Evolutionary conservation across 108 stramenopile species (phyloP).

Genomic region (Poteriospumella lacustris): DNA sequence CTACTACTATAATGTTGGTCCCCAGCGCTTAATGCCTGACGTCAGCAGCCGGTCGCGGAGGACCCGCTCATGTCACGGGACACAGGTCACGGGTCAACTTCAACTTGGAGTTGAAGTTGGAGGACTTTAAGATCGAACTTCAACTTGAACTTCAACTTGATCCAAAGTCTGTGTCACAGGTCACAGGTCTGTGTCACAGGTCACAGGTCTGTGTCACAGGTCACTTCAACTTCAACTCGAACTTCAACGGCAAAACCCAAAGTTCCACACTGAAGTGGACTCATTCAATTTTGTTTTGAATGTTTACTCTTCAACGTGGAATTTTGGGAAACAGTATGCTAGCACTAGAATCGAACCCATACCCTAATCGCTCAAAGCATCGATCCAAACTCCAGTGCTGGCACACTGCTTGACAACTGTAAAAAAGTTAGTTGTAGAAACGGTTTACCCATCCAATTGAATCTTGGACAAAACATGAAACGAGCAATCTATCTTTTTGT

Average conservation of each 20-base stretch:
- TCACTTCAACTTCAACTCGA: slow-evolving; percentile 7
- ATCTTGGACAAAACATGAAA: slow-evolving; percentile 8
- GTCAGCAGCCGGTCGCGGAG: slow-evolving; percentile 5
- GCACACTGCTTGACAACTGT: slow-evolving; percentile 6
- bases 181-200: slow-evolving; percentile 6
- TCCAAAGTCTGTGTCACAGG: slow-evolving; percentile 6
- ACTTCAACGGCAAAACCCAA: slow-evolving; percentile 7
- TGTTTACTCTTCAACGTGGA: slow-evolving; percentile 7
- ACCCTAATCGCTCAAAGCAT: slow-evolving; percentile 7
- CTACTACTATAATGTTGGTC: slow-evolving; percentile 2
- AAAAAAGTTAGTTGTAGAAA: slow-evolving; percentile 9
- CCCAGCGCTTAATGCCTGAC: slow-evolving; percentile 2
- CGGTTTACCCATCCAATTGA: slow-evolving; percentile 7
- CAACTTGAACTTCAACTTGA: slow-evolving; percentile 8
- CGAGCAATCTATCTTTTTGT: slow-evolving; percentile 8
- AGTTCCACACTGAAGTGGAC: slow-evolving; percentile 6
- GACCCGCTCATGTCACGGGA: slow-evolving; percentile 1
- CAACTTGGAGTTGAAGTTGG: slow-evolving; percentile 7
- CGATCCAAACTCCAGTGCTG: slow-evolving; percentile 6
- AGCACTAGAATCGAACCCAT: slow-evolving; percentile 7
- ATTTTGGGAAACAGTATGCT: slow-evolving; percentile 8
- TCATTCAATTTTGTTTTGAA: slow-evolving; percentile 9
- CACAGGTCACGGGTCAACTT: slow-evolving; percentile 6
- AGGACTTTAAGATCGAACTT: slow-evolving; percentile 8
- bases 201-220: slow-evolving; percentile 6